Evolutionary conservation across 140 eudicot genomes (phyloP).

Genomic region (Artemisia princeps): DNA sequence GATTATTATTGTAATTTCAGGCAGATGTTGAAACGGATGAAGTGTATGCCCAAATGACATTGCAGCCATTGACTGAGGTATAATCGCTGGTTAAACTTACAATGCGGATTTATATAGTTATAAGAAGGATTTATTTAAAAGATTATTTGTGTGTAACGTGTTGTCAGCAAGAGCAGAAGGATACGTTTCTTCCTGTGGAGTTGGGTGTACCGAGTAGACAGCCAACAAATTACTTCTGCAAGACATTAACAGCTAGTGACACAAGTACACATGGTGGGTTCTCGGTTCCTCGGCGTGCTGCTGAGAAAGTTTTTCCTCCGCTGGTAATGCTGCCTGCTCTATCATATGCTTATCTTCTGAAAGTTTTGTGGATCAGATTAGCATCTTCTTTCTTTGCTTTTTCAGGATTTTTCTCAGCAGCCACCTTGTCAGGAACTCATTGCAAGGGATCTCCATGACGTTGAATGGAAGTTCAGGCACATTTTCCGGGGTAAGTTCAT

Average conservation of each 20-base stretch:
- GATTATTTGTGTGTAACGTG: slow-evolving; percentile 6
- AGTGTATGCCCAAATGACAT: slow-evolving; percentile 95
- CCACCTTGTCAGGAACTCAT: slow-evolving; percentile 96
- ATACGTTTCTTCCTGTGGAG: slow-evolving; percentile 89
- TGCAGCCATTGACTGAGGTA: slow-evolving; percentile 97
- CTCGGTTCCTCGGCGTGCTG: slow-evolving; percentile 98
- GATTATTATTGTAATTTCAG: slow-evolving; percentile 37
- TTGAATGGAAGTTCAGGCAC: slow-evolving; percentile 97
- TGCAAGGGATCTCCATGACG: slow-evolving; percentile 97
- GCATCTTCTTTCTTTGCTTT: background rate
- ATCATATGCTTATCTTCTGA: background rate
- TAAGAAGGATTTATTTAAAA: background rate
- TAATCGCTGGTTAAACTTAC: background rate
- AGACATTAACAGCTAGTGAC: slow-evolving; percentile 94
- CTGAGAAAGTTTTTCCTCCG: slow-evolving; percentile 98
- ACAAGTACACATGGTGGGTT: slow-evolving; percentile 99
- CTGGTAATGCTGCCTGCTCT: slow-evolving; percentile 35
- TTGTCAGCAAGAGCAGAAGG: slow-evolving; percentile 88
- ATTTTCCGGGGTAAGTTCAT: slow-evolving; percentile 69
- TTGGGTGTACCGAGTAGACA: slow-evolving; percentile 81
- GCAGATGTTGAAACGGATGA: slow-evolving; percentile 99
- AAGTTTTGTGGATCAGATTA: background rate
- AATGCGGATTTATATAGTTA: background rate
- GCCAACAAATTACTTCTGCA: slow-evolving; percentile 91
- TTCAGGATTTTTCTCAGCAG: slow-evolving; percentile 84